A percentile compares a stretch with the other conserved stretches of the same genome.
phyloP scores from a whole-genome alignment of 805 yeast genomes.

The Candida glaebosa region DNA sequence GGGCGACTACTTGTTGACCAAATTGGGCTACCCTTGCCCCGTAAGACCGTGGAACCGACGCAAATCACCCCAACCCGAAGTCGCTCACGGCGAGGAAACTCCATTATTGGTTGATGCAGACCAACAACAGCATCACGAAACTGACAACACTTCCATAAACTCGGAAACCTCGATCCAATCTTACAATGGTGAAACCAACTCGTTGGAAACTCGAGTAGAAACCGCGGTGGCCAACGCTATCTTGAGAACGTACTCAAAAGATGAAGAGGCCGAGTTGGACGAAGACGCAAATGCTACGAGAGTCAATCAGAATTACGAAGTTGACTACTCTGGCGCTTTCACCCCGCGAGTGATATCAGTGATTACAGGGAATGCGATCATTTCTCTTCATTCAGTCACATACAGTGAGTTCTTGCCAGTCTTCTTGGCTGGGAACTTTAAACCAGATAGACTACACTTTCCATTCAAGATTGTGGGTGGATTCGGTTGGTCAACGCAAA shows the following conservation, averaged over 20 bases:
- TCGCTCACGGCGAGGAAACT: slow-evolving; percentile 4
- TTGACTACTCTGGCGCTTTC: slow-evolving; percentile 13
- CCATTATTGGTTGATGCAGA: slow-evolving; percentile 5
- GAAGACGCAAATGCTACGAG: slow-evolving; percentile 6
- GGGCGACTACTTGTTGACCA: slow-evolving; percentile 25
- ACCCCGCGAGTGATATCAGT: slow-evolving; percentile 30
- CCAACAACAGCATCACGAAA: too few relatives aligned
- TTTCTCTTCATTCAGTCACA: slow-evolving; percentile 29
- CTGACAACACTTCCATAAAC: slow-evolving; percentile 5
- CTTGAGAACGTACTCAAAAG: slow-evolving; percentile 14
- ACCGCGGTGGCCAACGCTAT: slow-evolving; percentile 12
- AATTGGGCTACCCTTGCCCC: slow-evolving; percentile 16
- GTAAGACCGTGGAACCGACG: slow-evolving; percentile 7
- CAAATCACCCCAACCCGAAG: neutral
- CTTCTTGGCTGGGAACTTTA: slow-evolving; percentile 29
- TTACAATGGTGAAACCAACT: slow-evolving; percentile 9
- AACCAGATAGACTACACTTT: slow-evolving; percentile 22
- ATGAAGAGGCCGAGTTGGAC: slow-evolving; percentile 6
- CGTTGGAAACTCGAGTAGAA: slow-evolving; percentile 5
- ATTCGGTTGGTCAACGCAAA: slow-evolving; percentile 28
- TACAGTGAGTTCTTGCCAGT: slow-evolving; percentile 37
- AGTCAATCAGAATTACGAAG: neutral
- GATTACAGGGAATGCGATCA: slow-evolving; percentile 29
- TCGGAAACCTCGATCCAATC: slow-evolving; percentile 6
- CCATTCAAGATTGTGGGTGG: slow-evolving; percentile 38